These are phyloP conservation scores for Globisporangium cederbergense DNA, from an alignment of 352 stramenopile species.

Conservation along the genomic window DNA sequence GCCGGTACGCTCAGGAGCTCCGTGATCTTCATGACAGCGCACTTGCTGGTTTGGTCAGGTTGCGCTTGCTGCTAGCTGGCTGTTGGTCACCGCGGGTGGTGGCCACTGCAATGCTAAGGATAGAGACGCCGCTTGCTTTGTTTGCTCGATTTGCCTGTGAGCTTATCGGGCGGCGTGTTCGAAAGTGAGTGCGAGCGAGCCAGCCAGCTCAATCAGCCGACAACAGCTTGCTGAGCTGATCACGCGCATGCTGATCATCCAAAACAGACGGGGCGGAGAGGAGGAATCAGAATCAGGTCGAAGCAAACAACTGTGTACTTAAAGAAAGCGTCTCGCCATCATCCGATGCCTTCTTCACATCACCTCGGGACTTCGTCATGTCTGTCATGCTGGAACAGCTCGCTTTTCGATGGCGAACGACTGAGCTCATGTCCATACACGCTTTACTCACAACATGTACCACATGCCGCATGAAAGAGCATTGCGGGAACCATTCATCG, in stretches of 20 bases:
- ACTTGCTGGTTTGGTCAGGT: too few relatives aligned
- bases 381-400: too few relatives aligned
- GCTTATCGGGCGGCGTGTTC: neutral
- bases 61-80: too few relatives aligned
- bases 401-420: too few relatives aligned
- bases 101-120: too few relatives aligned
- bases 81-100: too few relatives aligned
- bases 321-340: neutral
- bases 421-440: too few relatives aligned
- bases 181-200: neutral
- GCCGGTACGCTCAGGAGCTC: conserved; percentile 30
- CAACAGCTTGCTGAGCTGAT: neutral
- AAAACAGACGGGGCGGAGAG: neutral
- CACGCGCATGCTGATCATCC: neutral
- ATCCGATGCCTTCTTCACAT: neutral
- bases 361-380: neutral
- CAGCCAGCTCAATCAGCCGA: neutral
- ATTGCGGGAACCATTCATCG: too few relatives aligned
- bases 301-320: neutral
- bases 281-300: neutral
- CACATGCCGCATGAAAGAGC: too few relatives aligned
- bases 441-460: too few relatives aligned
- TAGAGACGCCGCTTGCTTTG: neutral
- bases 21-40: conserved; percentile 31
- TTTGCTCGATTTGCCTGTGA: neutral